Percentiles rank a stretch among this genome's conserved stretches.
These are phyloP conservation scores for Vanilla planifolia DNA, from an alignment of 106 monocot genomes.

Conservation along the genomic window DNA sequence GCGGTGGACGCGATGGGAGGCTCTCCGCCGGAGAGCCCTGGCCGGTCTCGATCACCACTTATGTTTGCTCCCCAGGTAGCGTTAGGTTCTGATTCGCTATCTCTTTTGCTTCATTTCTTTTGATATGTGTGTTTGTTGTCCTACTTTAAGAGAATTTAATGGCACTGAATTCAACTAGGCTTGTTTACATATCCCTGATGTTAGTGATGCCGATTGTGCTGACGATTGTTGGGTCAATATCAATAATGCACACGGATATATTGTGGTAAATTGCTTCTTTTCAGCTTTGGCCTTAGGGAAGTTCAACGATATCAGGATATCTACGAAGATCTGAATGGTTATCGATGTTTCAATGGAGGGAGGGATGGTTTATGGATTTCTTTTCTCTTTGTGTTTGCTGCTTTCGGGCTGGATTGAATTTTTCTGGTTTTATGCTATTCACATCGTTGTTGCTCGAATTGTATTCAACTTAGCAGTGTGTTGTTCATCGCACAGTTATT, in stretches of 20 bases:
- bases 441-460: background rate
- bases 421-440: background rate
- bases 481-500: background rate
- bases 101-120: background rate
- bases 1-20: constrained; percentile 23
- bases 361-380: background rate
- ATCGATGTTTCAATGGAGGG: background rate
- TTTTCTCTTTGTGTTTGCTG: background rate
- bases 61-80: constrained; percentile 63
- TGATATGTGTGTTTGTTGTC: background rate
- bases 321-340: background rate
- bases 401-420: background rate
- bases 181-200: background rate
- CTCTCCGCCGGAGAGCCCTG: constrained; percentile 49
- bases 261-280: background rate
- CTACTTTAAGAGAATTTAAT: background rate
- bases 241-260: background rate
- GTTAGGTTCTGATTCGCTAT: background rate
- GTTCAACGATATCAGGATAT: background rate
- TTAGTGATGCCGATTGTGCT: background rate
- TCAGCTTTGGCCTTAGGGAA: background rate
- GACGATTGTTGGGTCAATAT: background rate
- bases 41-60: constrained; percentile 41
- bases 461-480: background rate
- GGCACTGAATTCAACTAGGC: background rate